These are phyloP conservation scores for Candida yuanshanica DNA, from an alignment of 805 yeast genomes.

Conservation along the genomic window DNA sequence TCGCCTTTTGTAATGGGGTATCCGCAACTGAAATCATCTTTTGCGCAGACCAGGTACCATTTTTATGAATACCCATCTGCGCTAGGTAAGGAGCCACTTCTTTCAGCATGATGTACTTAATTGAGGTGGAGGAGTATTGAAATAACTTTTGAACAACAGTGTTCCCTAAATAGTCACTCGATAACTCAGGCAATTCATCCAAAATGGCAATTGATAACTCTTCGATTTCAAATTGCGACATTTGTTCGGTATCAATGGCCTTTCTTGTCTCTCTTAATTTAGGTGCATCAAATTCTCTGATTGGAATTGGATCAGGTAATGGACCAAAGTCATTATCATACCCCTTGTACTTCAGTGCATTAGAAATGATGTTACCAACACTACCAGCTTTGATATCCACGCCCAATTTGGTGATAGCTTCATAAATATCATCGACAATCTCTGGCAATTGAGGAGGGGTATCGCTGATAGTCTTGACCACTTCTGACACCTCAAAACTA, in stretches of 20 bases:
- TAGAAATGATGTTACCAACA: conserved; percentile 39
- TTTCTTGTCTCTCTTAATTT: conserved; percentile 83
- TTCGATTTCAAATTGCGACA: conserved; percentile 63
- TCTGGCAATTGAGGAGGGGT: conserved; percentile 20
- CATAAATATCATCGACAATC: conserved; percentile 24
- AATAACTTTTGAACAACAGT: conserved; percentile 92
- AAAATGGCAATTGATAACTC: conserved; percentile 78
- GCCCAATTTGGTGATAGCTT: conserved; percentile 28
- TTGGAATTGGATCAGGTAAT: conserved; percentile 64
- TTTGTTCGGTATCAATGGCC: conserved; percentile 48
- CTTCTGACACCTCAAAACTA: conserved; percentile 3
- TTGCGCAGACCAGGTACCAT: conserved; percentile 99
- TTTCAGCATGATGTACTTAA: conserved; percentile 77
- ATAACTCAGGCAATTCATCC: conserved; percentile 82
- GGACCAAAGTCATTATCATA: conserved; percentile 60
- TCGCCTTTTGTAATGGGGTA: conserved; percentile 53
- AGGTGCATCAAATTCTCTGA: conserved; percentile 81
- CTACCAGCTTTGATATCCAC: conserved; percentile 25
- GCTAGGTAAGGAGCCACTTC: conserved; percentile 75
- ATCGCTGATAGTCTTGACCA: conserved; percentile 11
- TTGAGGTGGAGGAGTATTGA: conserved; percentile 58
- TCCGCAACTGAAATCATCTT: conserved; percentile 77
- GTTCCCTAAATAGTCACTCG: conserved; percentile 91
- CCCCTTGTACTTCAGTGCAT: conserved; percentile 39
- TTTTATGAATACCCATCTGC: conserved; percentile 91